Conservation (phyloP, 2,329 filamentous ascomycete genomes). For the Trichoderma gracile region DNA sequence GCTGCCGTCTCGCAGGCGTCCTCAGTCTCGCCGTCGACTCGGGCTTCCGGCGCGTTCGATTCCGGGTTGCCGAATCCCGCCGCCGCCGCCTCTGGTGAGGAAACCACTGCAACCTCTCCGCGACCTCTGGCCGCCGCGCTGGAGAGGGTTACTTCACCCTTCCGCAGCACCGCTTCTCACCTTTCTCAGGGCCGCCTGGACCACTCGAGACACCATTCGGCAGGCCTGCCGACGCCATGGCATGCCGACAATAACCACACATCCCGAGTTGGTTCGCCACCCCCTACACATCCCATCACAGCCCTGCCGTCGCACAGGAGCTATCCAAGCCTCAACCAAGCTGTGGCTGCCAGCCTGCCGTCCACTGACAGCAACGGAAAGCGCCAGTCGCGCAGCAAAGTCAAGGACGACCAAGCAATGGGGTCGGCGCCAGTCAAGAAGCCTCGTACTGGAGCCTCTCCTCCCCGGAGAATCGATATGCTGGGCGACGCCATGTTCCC, state of each 20-base stretch:
- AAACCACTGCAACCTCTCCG: conserved; percentile 16
- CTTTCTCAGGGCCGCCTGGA: conserved; percentile 17
- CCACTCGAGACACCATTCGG: conserved; percentile 26
- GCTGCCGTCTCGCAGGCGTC: conserved; percentile 15
- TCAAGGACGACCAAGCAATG: conserved; percentile 34
- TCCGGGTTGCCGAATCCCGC: conserved; percentile 1
- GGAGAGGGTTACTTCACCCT: background rate
- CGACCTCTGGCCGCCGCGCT: background rate
- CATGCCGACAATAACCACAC: conserved; percentile 24
- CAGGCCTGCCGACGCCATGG: conserved; percentile 27
- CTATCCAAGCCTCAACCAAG: conserved; percentile 7
- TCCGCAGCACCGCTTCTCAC: background rate
- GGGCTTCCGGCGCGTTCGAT: conserved; percentile 1
- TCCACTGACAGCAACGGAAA: conserved; percentile 32
- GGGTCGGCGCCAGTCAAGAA: conserved; percentile 48
- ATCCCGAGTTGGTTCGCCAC: conserved; percentile 25
- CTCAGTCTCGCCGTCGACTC: conserved; percentile 20
- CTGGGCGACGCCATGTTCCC: conserved; percentile 34
- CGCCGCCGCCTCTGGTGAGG: background rate
- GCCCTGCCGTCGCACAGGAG: conserved; percentile 8
- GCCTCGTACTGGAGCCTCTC: conserved; percentile 48
- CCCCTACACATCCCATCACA: background rate
- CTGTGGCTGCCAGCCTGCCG: conserved; percentile 27
- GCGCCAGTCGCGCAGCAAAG: conserved; percentile 31
- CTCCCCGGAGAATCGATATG: conserved; percentile 49